Evolutionary conservation across 148 eudicot genomes (phyloP).

Genomic region (Fagopyrum homotropicum): DNA sequence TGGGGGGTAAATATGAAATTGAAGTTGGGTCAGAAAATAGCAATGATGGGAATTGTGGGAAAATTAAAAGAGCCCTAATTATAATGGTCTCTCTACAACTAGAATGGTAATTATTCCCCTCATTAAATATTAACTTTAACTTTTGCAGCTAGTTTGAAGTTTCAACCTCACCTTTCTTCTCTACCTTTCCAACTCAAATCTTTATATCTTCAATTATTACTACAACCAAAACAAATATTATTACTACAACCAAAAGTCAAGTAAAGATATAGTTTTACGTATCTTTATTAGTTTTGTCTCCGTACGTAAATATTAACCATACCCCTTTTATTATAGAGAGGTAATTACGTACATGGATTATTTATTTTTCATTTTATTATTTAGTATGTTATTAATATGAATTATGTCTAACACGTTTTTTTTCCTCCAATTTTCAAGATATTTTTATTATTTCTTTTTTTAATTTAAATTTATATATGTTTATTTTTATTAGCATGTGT

Average conservation of each 20-base stretch:
- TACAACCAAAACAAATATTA: background rate
- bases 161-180: conserved; percentile 4
- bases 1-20: conserved; percentile 6
- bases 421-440: too few species aligned
- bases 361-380: too few species aligned
- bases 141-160: conserved; percentile 6
- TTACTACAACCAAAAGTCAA: background rate
- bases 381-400: too few species aligned
- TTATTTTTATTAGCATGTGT: too few species aligned
- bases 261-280: background rate
- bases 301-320: background rate
- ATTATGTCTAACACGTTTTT: too few species aligned
- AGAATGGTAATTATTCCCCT: conserved; percentile 9
- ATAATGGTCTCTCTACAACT: background rate
- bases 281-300: background rate
- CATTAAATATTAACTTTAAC: conserved; percentile 1
- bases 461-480: too few species aligned
- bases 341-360: too few species aligned
- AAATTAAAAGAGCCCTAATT: background rate
- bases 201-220: background rate
- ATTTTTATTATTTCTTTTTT: too few species aligned
- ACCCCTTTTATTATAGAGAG: too few species aligned
- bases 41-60: conserved; percentile 1
- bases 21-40: conserved; percentile 8
- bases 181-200: conserved; percentile 1